Evolutionary conservation across 768 basidiomycete genomes (phyloP).

Genomic region (Russula emetica): DNA sequence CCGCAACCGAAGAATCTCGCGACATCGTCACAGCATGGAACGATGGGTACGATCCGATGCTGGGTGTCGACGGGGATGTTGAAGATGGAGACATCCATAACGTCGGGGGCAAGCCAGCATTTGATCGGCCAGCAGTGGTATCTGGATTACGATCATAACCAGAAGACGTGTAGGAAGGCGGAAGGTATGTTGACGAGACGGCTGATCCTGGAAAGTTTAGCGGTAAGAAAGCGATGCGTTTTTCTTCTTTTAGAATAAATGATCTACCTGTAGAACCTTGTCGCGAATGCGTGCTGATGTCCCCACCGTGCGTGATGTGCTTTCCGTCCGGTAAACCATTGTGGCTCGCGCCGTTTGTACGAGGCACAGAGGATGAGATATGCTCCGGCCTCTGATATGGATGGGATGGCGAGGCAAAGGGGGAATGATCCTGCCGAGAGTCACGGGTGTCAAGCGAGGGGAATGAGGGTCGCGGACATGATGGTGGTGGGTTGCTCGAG

Average conservation of each 20-base stretch:
- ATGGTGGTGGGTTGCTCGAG: constrained; percentile 33
- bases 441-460: constrained; percentile 7
- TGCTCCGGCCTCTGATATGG: constrained; percentile 9
- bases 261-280: constrained; percentile 22
- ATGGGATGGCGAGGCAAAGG: constrained; percentile 7
- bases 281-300: constrained; percentile 12
- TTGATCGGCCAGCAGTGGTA: constrained; percentile 46
- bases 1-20: constrained; percentile 12
- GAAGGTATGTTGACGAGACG: constrained; percentile 17
- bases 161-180: constrained; percentile 29
- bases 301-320: neutral
- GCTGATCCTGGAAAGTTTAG: constrained; percentile 17
- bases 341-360: neutral
- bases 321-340: constrained; percentile 9
- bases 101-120: constrained; percentile 61
- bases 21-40: constrained; percentile 22
- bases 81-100: constrained; percentile 80
- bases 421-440: constrained; percentile 1
- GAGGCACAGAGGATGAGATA: constrained; percentile 3
- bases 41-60: constrained; percentile 32
- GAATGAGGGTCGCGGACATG: constrained; percentile 17
- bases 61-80: constrained; percentile 43
- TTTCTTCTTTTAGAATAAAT: neutral
- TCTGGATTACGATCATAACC: constrained; percentile 30
- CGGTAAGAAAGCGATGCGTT: constrained; percentile 1